These are phyloP conservation scores for Pelargonium fulgidum DNA, from an alignment of 441 rosid species.

Conservation along the genomic window DNA sequence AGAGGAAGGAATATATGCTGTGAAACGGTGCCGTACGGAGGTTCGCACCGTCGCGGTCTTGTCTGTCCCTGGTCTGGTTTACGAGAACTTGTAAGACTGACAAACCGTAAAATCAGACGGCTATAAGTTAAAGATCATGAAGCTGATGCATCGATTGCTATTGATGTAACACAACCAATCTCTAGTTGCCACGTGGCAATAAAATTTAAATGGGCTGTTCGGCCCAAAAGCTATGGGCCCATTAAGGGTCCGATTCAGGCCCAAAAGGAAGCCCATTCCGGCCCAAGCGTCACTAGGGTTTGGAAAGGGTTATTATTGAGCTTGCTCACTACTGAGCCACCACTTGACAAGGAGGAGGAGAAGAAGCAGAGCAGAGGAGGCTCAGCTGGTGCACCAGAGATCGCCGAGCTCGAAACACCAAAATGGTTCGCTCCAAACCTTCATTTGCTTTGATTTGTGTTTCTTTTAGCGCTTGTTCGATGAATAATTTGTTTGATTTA, in stretches of 20 bases:
- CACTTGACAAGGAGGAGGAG: background rate
- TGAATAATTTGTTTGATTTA: background rate
- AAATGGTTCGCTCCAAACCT: background rate
- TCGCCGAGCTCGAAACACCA: slow-evolving; percentile 5
- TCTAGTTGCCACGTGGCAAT: background rate
- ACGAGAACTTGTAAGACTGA: background rate
- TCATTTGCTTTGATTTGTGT: background rate
- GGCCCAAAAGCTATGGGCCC: background rate
- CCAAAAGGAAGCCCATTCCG: background rate
- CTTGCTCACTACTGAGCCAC: background rate
- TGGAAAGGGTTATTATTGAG: background rate
- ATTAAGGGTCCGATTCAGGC: background rate
- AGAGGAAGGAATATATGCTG: too few species aligned
- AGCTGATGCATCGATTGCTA: background rate
- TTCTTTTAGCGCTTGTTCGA: background rate
- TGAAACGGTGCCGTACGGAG: too few species aligned
- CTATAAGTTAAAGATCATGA: background rate
- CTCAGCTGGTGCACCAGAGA: background rate
- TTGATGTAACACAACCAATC: background rate
- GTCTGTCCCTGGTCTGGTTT: too few species aligned
- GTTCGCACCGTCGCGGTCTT: too few species aligned
- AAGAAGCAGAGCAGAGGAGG: slow-evolving; percentile 3
- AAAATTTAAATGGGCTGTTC: background rate
- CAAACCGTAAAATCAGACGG: background rate
- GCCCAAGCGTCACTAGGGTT: background rate